A percentile compares a stretch with the other conserved stretches of the same genome.
Conservation (phyloP, 2,329 filamentous ascomycete species). For the Stromatinia cepivora region DNA sequence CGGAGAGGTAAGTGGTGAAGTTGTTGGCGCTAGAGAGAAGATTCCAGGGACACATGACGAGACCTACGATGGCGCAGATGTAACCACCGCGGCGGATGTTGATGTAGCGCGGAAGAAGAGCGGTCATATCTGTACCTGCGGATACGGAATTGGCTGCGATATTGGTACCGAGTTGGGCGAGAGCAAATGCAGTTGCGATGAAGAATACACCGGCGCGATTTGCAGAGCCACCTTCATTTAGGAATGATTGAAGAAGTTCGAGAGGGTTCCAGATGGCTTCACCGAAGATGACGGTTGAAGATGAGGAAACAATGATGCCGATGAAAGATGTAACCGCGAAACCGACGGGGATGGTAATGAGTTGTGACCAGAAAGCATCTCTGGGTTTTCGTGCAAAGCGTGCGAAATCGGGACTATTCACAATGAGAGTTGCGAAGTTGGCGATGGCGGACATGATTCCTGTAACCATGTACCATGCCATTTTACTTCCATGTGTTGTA, state of each 20-base stretch:
- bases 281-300: conserved; percentile 66
- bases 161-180: conserved; percentile 83
- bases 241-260: conserved; percentile 63
- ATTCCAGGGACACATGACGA: conserved; percentile 86
- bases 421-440: conserved; percentile 86
- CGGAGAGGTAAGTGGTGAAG: conserved; percentile 88
- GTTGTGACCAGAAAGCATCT: conserved; percentile 78
- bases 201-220: conserved; percentile 76
- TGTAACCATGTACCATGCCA: conserved; percentile 80
- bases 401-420: conserved; percentile 78
- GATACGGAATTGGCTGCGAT: conserved; percentile 86
- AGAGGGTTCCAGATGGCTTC: conserved; percentile 74
- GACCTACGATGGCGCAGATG: conserved; percentile 74
- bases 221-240: conserved; percentile 65
- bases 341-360: conserved; percentile 69
- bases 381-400: conserved; percentile 76
- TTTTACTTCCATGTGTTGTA: conserved; percentile 61
- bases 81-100: conserved; percentile 87
- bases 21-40: conserved; percentile 73
- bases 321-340: conserved; percentile 84
- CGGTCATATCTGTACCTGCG: conserved; percentile 75
- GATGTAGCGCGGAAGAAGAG: conserved; percentile 74
- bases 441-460: conserved; percentile 88
- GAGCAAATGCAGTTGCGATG: conserved; percentile 67
- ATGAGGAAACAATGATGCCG: conserved; percentile 75